phyloP scores from a whole-genome alignment of 805 yeast species.

The Starmerella bombi region DNA sequence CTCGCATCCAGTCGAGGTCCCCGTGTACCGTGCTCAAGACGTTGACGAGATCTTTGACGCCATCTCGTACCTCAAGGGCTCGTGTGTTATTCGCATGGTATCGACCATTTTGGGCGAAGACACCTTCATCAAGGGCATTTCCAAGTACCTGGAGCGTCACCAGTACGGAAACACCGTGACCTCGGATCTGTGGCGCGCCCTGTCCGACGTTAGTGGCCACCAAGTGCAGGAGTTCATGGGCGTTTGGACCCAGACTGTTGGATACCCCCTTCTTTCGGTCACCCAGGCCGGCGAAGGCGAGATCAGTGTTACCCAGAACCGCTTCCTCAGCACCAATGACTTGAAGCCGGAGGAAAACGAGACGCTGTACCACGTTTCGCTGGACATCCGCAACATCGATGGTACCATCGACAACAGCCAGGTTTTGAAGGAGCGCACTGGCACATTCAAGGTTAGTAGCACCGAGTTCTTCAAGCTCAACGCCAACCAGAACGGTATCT shows the following conservation, averaged over 20 bases:
- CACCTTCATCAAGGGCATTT: constrained; percentile 57
- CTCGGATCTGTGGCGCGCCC: constrained; percentile 56
- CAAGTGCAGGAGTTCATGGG: constrained; percentile 49
- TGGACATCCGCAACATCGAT: constrained; percentile 39
- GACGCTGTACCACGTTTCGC: constrained; percentile 42
- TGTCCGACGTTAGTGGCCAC: constrained; percentile 48
- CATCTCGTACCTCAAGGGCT: constrained; percentile 71
- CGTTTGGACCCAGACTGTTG: constrained; percentile 60
- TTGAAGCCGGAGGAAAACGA: constrained; percentile 43
- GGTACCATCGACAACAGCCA: constrained; percentile 47
- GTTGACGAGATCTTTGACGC: constrained; percentile 73
- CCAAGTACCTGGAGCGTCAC: constrained; percentile 49
- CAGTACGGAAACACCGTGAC: constrained; percentile 61
- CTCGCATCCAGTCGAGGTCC: constrained; percentile 75
- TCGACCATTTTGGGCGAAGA: constrained; percentile 58
- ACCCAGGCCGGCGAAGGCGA: constrained; percentile 24
- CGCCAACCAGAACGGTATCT: constrained; percentile 48
- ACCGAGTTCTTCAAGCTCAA: constrained; percentile 43
- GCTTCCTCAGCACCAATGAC: constrained; percentile 55
- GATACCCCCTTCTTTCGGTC: constrained; percentile 57
- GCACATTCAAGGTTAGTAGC: constrained; percentile 34
- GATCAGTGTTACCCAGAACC: constrained; percentile 36
- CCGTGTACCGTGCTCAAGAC: constrained; percentile 64
- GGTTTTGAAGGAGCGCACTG: constrained; percentile 41
- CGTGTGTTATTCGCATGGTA: constrained; percentile 64